Evolutionary conservation across 1,139 yeast genomes (phyloP), one percentile per base, ranked within the genome.

Genomic region (Saccharomyces hybrid): DNA sequence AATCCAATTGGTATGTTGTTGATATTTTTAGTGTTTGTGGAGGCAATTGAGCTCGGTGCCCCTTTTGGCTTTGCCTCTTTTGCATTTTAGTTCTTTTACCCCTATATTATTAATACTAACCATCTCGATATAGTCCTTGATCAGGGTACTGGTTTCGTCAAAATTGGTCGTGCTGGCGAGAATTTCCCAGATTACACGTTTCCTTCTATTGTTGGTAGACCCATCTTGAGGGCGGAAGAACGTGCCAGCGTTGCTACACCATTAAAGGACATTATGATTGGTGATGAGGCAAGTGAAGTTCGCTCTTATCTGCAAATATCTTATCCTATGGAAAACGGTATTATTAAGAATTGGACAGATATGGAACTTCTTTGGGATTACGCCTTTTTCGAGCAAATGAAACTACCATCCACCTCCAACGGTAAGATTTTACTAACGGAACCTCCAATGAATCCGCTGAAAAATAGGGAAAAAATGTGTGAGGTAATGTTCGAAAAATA

Each of bases 321-420:
- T 32, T 93, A 93, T 66, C 99, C 99, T 11, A 91, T 93, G 99
- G 99, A 93, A 71, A 93, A 93, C 68, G 99, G 99, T 66, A 89
- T 95, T 65, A 91, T 93, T 71, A 85, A 85, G 69, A 90, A 93
- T 70, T 93, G 99, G 99, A 96, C 91, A 66, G 99, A 93, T 70
- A 93, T 95, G 98, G 96, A 89, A 65, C 95, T 91, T 65, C 79
- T 93, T 59, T 93, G 99, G 99, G 97, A 93, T 73, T 93, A 93
- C 72, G 95, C 98, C 27, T 93, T 93, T 71, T 87, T 86, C 73
- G 96, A 93, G 63, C 82, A 88, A 65, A 85, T 93, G 89, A 81
- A 89, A 68, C 75, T 86, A 50, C 83, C 83, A 64, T 77, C 83
- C 27, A 83, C 95, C 20, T 73, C 80, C 46, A 96, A 93, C 38